phyloP scores from a whole-genome alignment of 306 rosid species.

The Pachyrhizus erosus region DNA sequence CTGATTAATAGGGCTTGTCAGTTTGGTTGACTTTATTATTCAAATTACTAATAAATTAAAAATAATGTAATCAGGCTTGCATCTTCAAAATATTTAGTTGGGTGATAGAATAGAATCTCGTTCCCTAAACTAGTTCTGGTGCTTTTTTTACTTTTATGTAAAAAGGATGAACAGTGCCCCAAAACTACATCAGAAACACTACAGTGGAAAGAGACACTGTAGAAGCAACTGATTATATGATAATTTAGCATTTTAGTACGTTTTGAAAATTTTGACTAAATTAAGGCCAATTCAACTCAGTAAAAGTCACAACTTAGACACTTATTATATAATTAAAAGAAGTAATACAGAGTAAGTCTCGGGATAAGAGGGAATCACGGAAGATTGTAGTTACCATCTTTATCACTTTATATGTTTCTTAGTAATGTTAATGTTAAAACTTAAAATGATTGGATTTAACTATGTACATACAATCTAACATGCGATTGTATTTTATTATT shows the following conservation, averaged over 20 bases:
- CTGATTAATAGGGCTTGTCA: conserved; percentile 31
- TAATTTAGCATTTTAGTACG: not conserved
- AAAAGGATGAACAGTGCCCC: not conserved
- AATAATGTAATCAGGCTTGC: not conserved
- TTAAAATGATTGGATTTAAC: not conserved
- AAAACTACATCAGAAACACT: too few species aligned
- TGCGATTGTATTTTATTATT: not conserved
- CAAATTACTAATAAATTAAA: not conserved
- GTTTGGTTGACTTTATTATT: not conserved
- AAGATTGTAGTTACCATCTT: not conserved
- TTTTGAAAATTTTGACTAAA: not conserved
- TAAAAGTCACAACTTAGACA: too few species aligned
- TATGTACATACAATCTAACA: not conserved
- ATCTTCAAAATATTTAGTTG: not conserved
- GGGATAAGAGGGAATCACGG: not conserved
- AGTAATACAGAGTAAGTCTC: not conserved
- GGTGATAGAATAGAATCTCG: not conserved
- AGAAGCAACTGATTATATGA: too few species aligned
- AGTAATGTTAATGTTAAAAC: too few species aligned
- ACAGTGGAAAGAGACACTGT: too few species aligned
- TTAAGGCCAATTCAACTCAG: not conserved
- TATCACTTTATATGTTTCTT: not conserved
- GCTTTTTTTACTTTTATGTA: not conserved
- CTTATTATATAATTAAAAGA: too few species aligned
- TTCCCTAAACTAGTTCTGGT: not conserved